phyloP scores from a whole-genome alignment of 2,329 filamentous ascomycete species.

The Emericellopsis cladophorae region DNA sequence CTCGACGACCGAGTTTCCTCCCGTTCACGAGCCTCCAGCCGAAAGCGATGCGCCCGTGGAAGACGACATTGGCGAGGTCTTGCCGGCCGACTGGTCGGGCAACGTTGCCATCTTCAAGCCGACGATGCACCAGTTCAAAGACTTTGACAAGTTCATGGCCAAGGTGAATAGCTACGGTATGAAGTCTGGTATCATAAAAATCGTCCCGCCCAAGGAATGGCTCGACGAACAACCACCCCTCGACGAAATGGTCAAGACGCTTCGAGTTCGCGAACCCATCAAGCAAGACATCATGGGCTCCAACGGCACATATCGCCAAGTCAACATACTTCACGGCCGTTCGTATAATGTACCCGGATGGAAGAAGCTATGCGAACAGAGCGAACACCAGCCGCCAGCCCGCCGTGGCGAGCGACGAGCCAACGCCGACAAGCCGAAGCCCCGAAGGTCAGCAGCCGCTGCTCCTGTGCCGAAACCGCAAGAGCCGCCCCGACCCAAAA shows the following conservation, averaged over 20 bases:
- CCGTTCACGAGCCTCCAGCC: slow-evolving; percentile 1
- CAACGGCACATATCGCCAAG: slow-evolving; percentile 89
- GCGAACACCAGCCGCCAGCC: slow-evolving; percentile 89
- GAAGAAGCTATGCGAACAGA: slow-evolving; percentile 86
- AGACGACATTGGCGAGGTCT: slow-evolving; percentile 63
- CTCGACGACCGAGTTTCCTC: slow-evolving; percentile 7
- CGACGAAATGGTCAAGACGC: slow-evolving; percentile 77
- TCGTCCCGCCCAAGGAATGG: slow-evolving; percentile 91
- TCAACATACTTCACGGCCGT: slow-evolving; percentile 91
- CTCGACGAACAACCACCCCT: slow-evolving; percentile 66
- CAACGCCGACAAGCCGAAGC: slow-evolving; percentile 39
- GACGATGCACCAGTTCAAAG: slow-evolving; percentile 86
- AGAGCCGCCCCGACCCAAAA: slow-evolving; percentile 21
- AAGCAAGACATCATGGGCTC: slow-evolving; percentile 97
- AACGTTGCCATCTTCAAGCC: slow-evolving; percentile 90
- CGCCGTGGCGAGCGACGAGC: slow-evolving; percentile 70
- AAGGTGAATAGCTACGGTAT: slow-evolving; percentile 91
- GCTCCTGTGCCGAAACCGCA: slow-evolving; percentile 12
- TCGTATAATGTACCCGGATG: slow-evolving; percentile 96
- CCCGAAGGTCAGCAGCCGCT: slow-evolving; percentile 20
- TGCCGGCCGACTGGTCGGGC: slow-evolving; percentile 82
- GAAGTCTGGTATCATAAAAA: slow-evolving; percentile 94
- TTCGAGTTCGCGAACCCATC: slow-evolving; percentile 92
- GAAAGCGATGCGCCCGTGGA: slow-evolving; percentile 18
- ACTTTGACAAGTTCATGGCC: slow-evolving; percentile 80